Percentiles rank a stretch among this genome's conserved stretches.
These are phyloP conservation scores for Combretum micranthum DNA, from an alignment of 345 rosid species.

Conservation along the genomic window DNA sequence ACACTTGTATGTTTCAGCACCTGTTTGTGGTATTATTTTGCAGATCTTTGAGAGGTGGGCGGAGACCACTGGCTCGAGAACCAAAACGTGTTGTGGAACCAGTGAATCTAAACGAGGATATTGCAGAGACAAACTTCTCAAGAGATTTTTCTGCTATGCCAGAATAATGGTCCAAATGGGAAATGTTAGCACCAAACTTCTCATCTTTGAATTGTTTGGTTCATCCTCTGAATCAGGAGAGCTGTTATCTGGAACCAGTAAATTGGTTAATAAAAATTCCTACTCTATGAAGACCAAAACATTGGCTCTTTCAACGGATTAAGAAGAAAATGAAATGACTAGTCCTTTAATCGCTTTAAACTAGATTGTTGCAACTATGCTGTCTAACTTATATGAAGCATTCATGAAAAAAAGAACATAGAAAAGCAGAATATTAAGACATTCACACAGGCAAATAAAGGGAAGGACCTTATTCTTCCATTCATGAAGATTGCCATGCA, in stretches of 20 bases:
- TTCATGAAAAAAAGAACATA: too few species aligned
- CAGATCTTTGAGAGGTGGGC: conserved; percentile 75
- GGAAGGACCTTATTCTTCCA: too few species aligned
- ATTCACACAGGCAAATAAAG: too few species aligned
- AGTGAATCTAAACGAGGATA: conserved; percentile 56
- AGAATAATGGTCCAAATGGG: conserved; percentile 59
- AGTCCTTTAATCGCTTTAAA: too few species aligned
- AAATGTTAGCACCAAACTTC: conserved; percentile 77
- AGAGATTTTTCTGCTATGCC: conserved; percentile 81
- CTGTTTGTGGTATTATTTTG: conserved; percentile 36
- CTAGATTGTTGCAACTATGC: too few species aligned
- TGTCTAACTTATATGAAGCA: too few species aligned
- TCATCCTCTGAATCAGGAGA: conserved; percentile 26
- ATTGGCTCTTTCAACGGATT: too few species aligned
- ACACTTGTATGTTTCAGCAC: conserved; percentile 23
- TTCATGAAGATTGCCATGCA: too few species aligned
- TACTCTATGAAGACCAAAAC: background rate
- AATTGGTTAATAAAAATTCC: background rate
- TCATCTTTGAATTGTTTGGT: conserved; percentile 8
- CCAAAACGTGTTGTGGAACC: conserved; percentile 28
- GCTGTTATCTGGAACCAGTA: conserved; percentile 17
- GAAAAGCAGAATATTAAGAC: too few species aligned
- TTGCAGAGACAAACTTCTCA: conserved; percentile 63
- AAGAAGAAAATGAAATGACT: too few species aligned
- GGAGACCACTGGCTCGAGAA: conserved; percentile 93